These are phyloP conservation scores for Leishmania amazonensis DNA, from an alignment of 208 protist species.

Conservation along the genomic window DNA sequence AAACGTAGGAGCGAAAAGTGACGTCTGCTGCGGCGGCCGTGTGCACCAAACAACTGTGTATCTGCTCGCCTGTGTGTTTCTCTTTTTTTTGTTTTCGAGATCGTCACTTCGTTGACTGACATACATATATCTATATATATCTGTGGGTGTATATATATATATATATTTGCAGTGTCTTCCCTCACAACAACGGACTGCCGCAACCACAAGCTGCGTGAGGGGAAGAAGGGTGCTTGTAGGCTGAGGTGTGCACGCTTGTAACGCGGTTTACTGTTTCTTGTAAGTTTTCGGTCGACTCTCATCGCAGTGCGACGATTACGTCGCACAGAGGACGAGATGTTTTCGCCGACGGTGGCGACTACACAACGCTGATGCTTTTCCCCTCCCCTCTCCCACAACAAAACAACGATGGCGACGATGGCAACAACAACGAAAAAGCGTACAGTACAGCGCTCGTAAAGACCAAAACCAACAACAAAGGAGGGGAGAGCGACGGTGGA, in stretches of 20 bases:
- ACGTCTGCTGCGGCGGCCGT: neutral
- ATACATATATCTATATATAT: too few species aligned
- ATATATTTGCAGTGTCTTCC: neutral
- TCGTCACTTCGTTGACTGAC: too few species aligned
- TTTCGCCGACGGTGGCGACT: neutral
- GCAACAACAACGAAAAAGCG: neutral
- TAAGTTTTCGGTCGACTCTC: neutral
- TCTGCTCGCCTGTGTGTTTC: neutral
- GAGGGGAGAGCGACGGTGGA: neutral
- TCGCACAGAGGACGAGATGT: neutral
- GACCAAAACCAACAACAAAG: neutral
- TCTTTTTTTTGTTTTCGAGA: neutral
- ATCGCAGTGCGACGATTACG: neutral
- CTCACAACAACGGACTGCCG: neutral
- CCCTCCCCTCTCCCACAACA: neutral
- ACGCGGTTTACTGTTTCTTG: neutral
- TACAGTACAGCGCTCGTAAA: neutral
- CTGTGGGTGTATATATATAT: too few species aligned
- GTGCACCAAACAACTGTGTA: neutral
- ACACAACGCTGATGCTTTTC: neutral
- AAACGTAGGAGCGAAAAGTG: neutral
- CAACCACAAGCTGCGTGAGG: neutral
- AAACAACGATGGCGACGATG: neutral
- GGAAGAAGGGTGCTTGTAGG: neutral
- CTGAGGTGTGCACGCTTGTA: neutral